Percentiles rank a stretch among this genome's conserved stretches.
These are phyloP conservation scores for Dioszegia aurantiaca DNA, from an alignment of 768 basidiomycete genomes.

Conservation along the genomic window DNA sequence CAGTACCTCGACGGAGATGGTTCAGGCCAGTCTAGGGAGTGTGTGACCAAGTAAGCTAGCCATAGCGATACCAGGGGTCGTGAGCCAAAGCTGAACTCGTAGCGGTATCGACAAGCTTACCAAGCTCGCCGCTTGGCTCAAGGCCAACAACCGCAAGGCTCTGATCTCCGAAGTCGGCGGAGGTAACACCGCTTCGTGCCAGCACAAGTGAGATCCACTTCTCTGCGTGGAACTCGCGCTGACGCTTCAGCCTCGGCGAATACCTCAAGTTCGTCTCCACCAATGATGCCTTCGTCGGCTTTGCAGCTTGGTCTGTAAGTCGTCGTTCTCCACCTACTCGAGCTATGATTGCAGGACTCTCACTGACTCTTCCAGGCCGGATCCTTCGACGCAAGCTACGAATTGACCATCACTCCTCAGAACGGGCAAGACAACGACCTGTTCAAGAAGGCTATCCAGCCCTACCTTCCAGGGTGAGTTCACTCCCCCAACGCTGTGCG, in stretches of 20 bases:
- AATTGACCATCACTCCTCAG: slow-evolving; percentile 58
- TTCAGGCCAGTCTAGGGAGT: slow-evolving; percentile 56
- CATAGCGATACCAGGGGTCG: neutral
- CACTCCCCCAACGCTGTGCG: too few species aligned
- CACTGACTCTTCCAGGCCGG: too few species aligned
- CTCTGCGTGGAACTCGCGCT: neutral
- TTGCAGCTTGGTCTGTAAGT: slow-evolving; percentile 58
- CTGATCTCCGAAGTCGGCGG: slow-evolving; percentile 65
- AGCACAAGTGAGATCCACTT: slow-evolving; percentile 55
- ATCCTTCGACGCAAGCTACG: slow-evolving; percentile 59
- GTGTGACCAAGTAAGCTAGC: slow-evolving; percentile 55
- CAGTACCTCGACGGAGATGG: slow-evolving; percentile 63
- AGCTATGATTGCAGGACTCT: too few species aligned
- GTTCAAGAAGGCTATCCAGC: slow-evolving; percentile 35
- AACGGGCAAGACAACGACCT: slow-evolving; percentile 51
- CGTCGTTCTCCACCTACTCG: too few species aligned
- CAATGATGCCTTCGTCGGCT: slow-evolving; percentile 57
- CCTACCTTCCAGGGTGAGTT: slow-evolving; percentile 38
- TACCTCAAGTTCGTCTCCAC: slow-evolving; percentile 58
- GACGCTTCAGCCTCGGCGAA: slow-evolving; percentile 33
- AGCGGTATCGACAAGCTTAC: slow-evolving; percentile 58
- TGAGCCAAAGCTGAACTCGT: slow-evolving; percentile 8
- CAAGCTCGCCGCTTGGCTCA: slow-evolving; percentile 56
- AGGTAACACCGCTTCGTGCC: slow-evolving; percentile 59
- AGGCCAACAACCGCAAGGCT: slow-evolving; percentile 59